Evolutionary conservation across 257 asterid species (phyloP), one percentile per base, ranked within the genome.

Genomic region (Solanum pinnatisectum): DNA sequence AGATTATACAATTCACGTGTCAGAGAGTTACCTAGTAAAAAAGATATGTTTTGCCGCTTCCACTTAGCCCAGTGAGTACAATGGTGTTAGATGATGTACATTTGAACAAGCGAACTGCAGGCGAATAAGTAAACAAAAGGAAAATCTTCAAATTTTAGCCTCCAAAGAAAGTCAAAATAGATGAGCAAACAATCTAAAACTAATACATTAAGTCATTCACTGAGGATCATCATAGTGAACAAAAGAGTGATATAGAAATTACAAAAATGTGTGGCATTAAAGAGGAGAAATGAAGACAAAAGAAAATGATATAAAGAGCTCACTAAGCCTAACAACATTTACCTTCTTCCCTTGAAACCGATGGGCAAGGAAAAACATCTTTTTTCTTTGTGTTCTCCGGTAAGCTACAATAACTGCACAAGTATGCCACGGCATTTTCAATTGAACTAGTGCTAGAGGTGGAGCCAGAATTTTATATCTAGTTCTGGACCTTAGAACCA

Each of bases 51-150:
- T 89, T 89, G 32, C 91, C 91, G 11, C 89, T 82, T 68, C 91
- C 91, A 71, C 85, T 36, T 13, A 89, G 89, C 44, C 89, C 89
- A 56, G 87, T 89, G 37, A 89, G 89, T 23, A 89, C 85, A 86
- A 89, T 81, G 85, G 91, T 89, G 71, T 86, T 86, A n/a, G 78
- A 79, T 52, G 27, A 0, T 56, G 40, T 81, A 77, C 86, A 68
- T 30, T 89, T 89, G 85, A 86, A 32, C 49, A 86, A 42, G 77
- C 59, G 85, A 81, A 87, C 91, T 89, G 76, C 72, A 79, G 49
- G 39, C 8, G 0, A 22, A 46, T 14, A 40, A 78, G 65, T 78
- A 25, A 78, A 78, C 15, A 78, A 78, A 42, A 44, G 63, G 25
- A 42, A 78, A 42, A 42, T 78, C 65, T 14, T 78, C 84, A 78